phyloP scores from a whole-genome alignment of 257 asterid genomes.

The Eucommia ulmoides region DNA sequence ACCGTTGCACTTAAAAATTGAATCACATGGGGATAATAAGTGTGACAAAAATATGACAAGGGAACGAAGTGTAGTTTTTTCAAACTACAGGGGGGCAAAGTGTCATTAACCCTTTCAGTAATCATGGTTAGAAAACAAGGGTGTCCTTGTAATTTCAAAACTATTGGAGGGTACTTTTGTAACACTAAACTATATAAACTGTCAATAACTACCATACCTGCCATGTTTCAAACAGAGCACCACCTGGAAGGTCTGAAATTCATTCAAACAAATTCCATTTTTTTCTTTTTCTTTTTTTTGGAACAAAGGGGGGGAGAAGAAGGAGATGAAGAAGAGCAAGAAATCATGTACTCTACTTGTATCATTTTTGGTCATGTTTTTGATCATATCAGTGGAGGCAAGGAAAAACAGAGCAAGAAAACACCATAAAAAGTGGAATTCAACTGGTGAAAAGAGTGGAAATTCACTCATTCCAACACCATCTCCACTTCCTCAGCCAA shows the following conservation, averaged over 20 bases:
- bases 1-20: no score
- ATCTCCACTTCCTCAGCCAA: conserved; percentile 3
- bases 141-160: no score
- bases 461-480: conserved; percentile 4
- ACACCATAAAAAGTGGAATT: conserved; percentile 1
- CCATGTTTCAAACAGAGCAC: conserved; percentile 8
- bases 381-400: conserved; percentile 24
- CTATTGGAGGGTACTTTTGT: conserved; percentile 14
- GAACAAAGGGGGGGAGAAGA: conserved; percentile 7
- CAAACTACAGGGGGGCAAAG: no score
- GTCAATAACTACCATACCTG: conserved; percentile 20
- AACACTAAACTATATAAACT: conserved; percentile 32
- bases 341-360: conserved; percentile 10
- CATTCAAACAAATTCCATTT: conserved; percentile 4
- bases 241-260: no score
- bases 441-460: not conserved
- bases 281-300: conserved; percentile 4
- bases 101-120: no score
- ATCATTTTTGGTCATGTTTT: conserved; percentile 19
- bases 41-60: no score
- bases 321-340: conserved; percentile 28
- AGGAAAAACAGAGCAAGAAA: conserved; percentile 25
- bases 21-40: no score
- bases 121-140: no score
- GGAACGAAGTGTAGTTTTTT: no score